A percentile compares a stretch with the other conserved stretches of the same genome.
These are phyloP conservation scores for Pilobolus umbonatus DNA, from an alignment of 192 early-diverging fungal species.

Conservation along the genomic window DNA sequence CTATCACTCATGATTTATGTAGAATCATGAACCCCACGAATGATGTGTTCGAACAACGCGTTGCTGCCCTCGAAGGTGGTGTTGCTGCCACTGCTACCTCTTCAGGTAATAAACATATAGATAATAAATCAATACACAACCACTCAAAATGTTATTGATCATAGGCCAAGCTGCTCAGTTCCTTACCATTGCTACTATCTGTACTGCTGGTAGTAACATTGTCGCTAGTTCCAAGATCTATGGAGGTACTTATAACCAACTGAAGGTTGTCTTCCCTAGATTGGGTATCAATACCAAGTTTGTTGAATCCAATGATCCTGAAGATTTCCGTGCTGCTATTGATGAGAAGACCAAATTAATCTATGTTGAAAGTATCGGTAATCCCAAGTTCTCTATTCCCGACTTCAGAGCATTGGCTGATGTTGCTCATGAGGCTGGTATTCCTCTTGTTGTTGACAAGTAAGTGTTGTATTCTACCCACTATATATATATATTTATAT, in stretches of 20 bases:
- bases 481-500: not conserved
- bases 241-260: slow-evolving; percentile 77
- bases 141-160: not conserved
- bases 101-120: slow-evolving; percentile 25
- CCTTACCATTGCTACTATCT: slow-evolving; percentile 71
- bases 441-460: slow-evolving; percentile 94
- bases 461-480: slow-evolving; percentile 12
- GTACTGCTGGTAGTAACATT: slow-evolving; percentile 84
- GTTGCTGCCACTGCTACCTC: slow-evolving; percentile 58
- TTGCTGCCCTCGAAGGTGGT: slow-evolving; percentile 89
- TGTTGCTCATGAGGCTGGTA: slow-evolving; percentile 72
- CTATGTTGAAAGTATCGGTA: slow-evolving; percentile 88
- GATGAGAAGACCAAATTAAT: slow-evolving; percentile 90
- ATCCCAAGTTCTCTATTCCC: slow-evolving; percentile 86
- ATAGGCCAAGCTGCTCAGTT: slow-evolving; percentile 85
- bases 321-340: slow-evolving; percentile 73
- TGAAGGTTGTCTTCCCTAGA: slow-evolving; percentile 80
- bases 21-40: slow-evolving; percentile 74
- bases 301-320: slow-evolving; percentile 64
- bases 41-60: slow-evolving; percentile 87
- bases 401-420: slow-evolving; percentile 81
- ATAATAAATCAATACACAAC: not conserved
- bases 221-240: slow-evolving; percentile 73
- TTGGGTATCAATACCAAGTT: slow-evolving; percentile 83
- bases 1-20: not conserved